phyloP scores from a whole-genome alignment of 495 filamentous ascomycete species.

The Trichoderma reesei region DNA sequence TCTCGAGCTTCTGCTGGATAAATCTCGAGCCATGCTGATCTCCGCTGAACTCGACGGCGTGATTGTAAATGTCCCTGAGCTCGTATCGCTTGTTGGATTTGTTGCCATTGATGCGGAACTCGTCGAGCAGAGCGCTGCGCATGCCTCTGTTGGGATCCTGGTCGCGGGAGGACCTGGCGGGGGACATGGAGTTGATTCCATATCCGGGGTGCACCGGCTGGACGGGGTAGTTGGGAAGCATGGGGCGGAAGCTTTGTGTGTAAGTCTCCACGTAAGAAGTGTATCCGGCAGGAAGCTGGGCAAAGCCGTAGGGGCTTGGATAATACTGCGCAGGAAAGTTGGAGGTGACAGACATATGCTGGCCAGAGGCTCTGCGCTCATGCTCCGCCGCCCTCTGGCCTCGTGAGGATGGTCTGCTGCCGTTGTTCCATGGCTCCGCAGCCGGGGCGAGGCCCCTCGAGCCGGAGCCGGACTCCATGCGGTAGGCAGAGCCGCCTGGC shows the following conservation, averaged over 20 bases:
- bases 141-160: constrained; percentile 54
- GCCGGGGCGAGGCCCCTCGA: not conserved
- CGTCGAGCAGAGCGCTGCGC: constrained; percentile 64
- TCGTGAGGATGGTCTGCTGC: constrained; percentile 1
- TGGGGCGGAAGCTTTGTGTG: not conserved
- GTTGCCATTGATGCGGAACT: constrained; percentile 58
- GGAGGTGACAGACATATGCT: not conserved
- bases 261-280: not conserved
- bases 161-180: constrained; percentile 38
- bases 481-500: not conserved
- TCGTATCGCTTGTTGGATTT: constrained; percentile 77
- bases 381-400: not conserved
- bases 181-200: not conserved
- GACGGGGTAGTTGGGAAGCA: not conserved
- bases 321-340: constrained; percentile 1
- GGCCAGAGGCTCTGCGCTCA: not conserved
- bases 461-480: not conserved
- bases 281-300: not conserved
- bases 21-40: constrained; percentile 94
- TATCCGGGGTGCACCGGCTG: not conserved
- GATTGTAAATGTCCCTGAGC: constrained; percentile 81
- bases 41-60: constrained; percentile 90
- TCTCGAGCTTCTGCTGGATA: constrained; percentile 90
- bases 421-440: not conserved
- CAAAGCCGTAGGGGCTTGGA: not conserved